Evolutionary conservation across 139 green algal species (phyloP), one percentile per base, ranked within the genome.

Genomic region (Dunaliella primolecta): DNA sequence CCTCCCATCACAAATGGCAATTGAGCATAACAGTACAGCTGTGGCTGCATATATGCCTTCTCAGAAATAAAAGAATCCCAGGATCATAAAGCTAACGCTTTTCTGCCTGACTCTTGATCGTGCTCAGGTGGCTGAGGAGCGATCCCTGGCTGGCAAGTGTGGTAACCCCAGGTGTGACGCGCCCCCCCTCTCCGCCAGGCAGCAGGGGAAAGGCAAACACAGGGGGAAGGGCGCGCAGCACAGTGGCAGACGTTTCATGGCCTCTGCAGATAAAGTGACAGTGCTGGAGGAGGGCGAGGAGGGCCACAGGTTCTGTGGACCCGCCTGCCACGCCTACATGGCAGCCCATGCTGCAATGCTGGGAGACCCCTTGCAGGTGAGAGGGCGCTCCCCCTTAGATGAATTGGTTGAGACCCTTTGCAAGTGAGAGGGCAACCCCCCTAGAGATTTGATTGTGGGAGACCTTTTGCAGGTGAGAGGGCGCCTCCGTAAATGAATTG

Each of bases 61-160:
- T n/a, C n/a, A n/a, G n/a, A n/a, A n/a, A n/a, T n/a, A n/a, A n/a
- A n/a, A n/a, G n/a, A n/a, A n/a, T n/a, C n/a, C n/a, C n/a, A n/a
- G n/a, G n/a, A n/a, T n/a, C n/a, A n/a, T n/a, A n/a, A n/a, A n/a
- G n/a, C n/a, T n/a, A n/a, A n/a, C n/a, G n/a, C n/a, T n/a, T n/a
- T n/a, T n/a, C n/a, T n/a, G n/a, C n/a, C n/a, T n/a, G n/a, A n/a
- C n/a, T n/a, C n/a, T n/a, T n/a, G n/a, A n/a, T n/a, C 46, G 15
- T 64, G 15, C 46, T 25, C 78, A 83, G 56, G 87, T 88, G 32
- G 88, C 88, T 7, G 91, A 94, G 81, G 90, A 94, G 83, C 83
- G 89, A 37, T 85, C 89, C 20, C 84, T 93, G n/a, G 84, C 89
- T 0, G 87, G 88, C 75, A 84, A 84, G 36, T 91, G 89, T 46